These are phyloP conservation scores for Salix purpurea DNA, from an alignment of 345 rosid species.

Conservation along the genomic window DNA sequence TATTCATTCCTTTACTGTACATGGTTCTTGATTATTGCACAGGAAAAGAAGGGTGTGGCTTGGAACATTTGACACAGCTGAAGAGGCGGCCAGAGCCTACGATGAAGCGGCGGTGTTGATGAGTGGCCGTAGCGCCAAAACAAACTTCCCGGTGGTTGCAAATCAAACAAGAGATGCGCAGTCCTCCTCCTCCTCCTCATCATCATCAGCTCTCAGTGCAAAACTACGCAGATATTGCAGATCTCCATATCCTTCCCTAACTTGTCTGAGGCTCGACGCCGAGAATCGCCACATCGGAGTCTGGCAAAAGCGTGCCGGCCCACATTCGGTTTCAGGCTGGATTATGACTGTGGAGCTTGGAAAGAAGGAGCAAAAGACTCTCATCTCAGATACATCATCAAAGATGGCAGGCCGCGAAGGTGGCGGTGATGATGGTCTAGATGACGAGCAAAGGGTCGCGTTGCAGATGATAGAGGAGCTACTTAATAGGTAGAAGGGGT, in stretches of 20 bases:
- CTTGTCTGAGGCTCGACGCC: conserved; percentile 40
- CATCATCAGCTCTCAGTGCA: conserved; percentile 14
- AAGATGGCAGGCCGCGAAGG: not conserved
- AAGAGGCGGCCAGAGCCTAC: conserved; percentile 71
- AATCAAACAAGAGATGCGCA: conserved; percentile 9
- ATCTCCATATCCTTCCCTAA: conserved; percentile 32
- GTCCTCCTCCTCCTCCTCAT: not conserved
- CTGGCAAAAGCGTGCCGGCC: conserved; percentile 35
- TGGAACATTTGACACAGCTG: conserved; percentile 75
- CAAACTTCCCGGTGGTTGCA: conserved; percentile 47
- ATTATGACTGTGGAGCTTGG: conserved; percentile 35
- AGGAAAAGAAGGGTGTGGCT: conserved; percentile 84
- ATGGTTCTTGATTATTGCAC: no score
- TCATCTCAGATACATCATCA: not conserved
- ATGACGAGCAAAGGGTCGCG: conserved; percentile 34
- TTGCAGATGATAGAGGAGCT: conserved; percentile 43
- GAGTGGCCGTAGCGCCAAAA: conserved; percentile 74
- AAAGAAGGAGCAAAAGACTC: not conserved
- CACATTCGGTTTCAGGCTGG: conserved; percentile 30
- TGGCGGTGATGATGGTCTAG: not conserved
- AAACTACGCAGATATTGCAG: conserved; percentile 33
- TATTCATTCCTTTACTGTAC: not conserved
- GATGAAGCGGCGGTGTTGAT: conserved; percentile 68
- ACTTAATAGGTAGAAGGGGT: conserved; percentile 13
- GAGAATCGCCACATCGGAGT: conserved; percentile 37